Percentiles rank a stretch among this genome's conserved stretches.
Conservation (phyloP, 768 basidiomycete species). For the Xanthoconium stramineum region DNA sequence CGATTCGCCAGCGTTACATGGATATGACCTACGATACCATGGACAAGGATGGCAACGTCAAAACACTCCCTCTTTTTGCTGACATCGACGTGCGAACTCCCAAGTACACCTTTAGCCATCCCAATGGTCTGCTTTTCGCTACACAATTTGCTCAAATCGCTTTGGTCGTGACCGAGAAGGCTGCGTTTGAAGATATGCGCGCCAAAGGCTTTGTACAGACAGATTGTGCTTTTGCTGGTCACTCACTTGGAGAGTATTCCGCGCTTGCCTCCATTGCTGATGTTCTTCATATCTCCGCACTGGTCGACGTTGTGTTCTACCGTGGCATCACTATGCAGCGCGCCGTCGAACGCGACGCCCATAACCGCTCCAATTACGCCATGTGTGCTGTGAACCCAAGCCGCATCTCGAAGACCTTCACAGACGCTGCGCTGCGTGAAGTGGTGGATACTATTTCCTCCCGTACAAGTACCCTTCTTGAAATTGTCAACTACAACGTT, state of each 20-base stretch:
- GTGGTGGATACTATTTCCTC: conserved; percentile 89
- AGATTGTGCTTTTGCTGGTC: conserved; percentile 92
- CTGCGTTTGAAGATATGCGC: conserved; percentile 98
- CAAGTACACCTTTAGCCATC: conserved; percentile 98
- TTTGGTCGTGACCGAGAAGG: conserved; percentile 96
- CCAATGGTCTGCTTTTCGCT: conserved; percentile 90
- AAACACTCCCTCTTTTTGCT: conserved; percentile 92
- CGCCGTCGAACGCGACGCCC: conserved; percentile 91
- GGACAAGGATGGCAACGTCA: conserved; percentile 94
- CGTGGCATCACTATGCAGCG: conserved; percentile 99
- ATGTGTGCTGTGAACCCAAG: conserved; percentile 99
- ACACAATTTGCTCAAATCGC: conserved; percentile 99
- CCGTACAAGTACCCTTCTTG: conserved; percentile 76
- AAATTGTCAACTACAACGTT: conserved; percentile 97
- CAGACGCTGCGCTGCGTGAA: conserved; percentile 92
- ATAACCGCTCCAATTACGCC: conserved; percentile 93
- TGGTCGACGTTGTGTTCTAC: conserved; percentile 99
- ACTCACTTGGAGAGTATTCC: conserved; percentile 98
- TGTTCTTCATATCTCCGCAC: conserved; percentile 89
- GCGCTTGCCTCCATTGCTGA: conserved; percentile 97
- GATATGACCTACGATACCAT: conserved; percentile 97
- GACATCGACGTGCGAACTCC: conserved; percentile 95
- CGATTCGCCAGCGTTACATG: conserved; percentile 98
- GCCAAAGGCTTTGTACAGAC: conserved; percentile 92
- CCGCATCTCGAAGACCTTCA: conserved; percentile 91